These are phyloP conservation scores for Wallemia ichthyophaga DNA, from an alignment of 1,284 basidiomycete genomes.

Conservation along the genomic window DNA sequence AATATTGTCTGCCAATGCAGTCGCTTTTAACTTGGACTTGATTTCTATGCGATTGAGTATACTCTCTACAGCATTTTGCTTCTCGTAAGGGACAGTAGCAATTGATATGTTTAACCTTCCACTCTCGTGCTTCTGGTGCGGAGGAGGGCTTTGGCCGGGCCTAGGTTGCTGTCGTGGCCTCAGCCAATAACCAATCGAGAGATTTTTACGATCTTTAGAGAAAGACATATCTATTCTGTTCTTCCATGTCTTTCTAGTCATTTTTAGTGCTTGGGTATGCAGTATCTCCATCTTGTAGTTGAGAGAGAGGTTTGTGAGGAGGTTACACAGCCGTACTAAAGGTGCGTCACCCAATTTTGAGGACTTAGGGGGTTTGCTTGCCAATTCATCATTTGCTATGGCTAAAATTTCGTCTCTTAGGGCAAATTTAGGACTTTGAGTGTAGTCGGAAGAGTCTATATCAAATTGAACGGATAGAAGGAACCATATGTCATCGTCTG, in stretches of 20 bases:
- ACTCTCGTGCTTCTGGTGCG: not conserved
- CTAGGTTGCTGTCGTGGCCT: not conserved
- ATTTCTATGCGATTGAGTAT: not conserved
- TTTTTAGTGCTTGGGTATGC: not conserved
- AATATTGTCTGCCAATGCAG: not conserved
- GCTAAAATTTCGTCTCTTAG: constrained; percentile 6
- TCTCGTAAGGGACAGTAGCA: not conserved
- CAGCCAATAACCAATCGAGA: not conserved
- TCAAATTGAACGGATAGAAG: constrained; percentile 45
- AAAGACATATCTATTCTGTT: not conserved
- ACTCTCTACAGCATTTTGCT: not conserved
- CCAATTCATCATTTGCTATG: constrained; percentile 8
- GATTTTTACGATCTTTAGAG: not conserved
- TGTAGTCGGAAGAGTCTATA: constrained; percentile 16
- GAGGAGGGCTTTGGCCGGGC: not conserved
- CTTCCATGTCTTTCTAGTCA: not conserved
- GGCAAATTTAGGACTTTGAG: constrained; percentile 6
- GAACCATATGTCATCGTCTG: constrained; percentile 43
- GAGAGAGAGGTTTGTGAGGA: constrained; percentile 57
- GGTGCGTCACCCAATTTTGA: constrained; percentile 25
- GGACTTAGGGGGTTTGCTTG: constrained; percentile 20
- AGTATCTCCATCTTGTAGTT: constrained; percentile 57
- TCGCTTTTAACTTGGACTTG: not conserved
- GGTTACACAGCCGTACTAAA: constrained; percentile 44
- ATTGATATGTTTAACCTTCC: not conserved